These are phyloP conservation scores for Microbotryum violaceum DNA, from an alignment of 1,284 basidiomycete genomes.

Conservation along the genomic window DNA sequence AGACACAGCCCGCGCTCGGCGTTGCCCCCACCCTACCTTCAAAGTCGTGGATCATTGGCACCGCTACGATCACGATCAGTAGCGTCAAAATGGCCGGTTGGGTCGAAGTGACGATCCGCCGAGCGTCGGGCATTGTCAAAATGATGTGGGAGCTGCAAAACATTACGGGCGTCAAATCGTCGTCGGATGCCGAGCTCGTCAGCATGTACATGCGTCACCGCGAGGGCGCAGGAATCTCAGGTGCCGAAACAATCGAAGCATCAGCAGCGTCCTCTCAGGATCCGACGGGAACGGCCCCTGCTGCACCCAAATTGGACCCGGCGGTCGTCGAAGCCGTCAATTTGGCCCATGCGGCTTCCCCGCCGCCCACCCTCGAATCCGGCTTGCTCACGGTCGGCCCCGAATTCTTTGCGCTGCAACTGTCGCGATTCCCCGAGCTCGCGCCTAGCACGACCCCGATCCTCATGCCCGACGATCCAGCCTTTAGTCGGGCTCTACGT, in stretches of 20 bases:
- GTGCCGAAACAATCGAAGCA: conserved; percentile 23
- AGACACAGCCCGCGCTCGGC: conserved; percentile 6
- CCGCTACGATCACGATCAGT: conserved; percentile 77
- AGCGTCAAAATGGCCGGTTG: conserved; percentile 69
- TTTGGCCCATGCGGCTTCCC: conserved; percentile 18
- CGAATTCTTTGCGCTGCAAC: conserved; percentile 74
- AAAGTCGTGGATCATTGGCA: conserved; percentile 82
- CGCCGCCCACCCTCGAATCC: conserved; percentile 29
- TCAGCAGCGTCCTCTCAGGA: conserved; percentile 1
- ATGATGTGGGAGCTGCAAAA: conserved; percentile 85
- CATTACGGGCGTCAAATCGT: conserved; percentile 59
- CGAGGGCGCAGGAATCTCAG: conserved; percentile 17
- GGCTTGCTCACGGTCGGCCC: conserved; percentile 57
- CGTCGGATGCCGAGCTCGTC: conserved; percentile 57
- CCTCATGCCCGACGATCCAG: conserved; percentile 47
- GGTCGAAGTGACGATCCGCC: conserved; percentile 77
- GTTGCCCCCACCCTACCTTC: conserved; percentile 42
- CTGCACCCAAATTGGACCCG: conserved; percentile 43
- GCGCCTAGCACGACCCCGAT: conserved; percentile 39
- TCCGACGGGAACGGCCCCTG: conserved; percentile 66
- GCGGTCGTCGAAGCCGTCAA: conserved; percentile 35
- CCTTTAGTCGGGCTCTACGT: conserved; percentile 58
- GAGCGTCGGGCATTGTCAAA: conserved; percentile 77
- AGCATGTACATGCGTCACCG: conserved; percentile 35
- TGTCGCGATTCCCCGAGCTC: conserved; percentile 65